Base-by-base conservation (phyloP, 208 protist species). In the Crithidia sp. region DNA sequence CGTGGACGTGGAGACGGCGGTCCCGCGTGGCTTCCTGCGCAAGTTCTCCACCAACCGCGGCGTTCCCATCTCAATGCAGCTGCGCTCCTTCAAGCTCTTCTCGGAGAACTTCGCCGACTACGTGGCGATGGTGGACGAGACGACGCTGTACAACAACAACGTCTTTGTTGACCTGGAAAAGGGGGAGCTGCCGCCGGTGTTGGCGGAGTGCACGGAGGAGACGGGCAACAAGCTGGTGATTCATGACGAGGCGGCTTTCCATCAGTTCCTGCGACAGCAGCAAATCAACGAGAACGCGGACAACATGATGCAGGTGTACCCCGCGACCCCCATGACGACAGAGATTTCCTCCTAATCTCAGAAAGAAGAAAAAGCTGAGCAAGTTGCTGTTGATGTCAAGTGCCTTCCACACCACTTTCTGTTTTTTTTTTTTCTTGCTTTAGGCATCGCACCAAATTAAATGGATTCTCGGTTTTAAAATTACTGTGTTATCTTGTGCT, bases 21-120 rank as follows among this genome's bases (percentile, higher is more conserved):
- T 96, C 0, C 92, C 89, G 7, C 89, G 92, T 50, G 92, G 90
- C 7, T 88, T 96, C 71, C 77, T 95, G 65, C 92, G 92, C 41
- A 88, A 89, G 67, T 93, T 95, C 45, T 86, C 87, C 14, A 92
- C 88, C 14, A 91, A 91, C 12, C 81, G 90, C 44, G 85, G 90
- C 12, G 92, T 95, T 2, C 92, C 90, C 45, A 92, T 96, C 68
- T 74, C 76, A 16, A 85, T 60, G 41, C 92, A 96, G 81, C 75
- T 96, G 54, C 79, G 86, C 13, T 96, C 92, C n/a, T 95, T 96
- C 80, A 85, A 87, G 47, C 77, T 92, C n/a, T 96, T 96, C 69
- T 71, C 92, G 4, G 81, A 96, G 62, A 90, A 89, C 69, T 96
- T 96, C 60, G 47, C n/a, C 4, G 59, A 78, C 10, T 96, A 96